Evolutionary conservation across 371 early-diverging fungal species (phyloP).

Genomic region (Mortierella sp.): DNA sequence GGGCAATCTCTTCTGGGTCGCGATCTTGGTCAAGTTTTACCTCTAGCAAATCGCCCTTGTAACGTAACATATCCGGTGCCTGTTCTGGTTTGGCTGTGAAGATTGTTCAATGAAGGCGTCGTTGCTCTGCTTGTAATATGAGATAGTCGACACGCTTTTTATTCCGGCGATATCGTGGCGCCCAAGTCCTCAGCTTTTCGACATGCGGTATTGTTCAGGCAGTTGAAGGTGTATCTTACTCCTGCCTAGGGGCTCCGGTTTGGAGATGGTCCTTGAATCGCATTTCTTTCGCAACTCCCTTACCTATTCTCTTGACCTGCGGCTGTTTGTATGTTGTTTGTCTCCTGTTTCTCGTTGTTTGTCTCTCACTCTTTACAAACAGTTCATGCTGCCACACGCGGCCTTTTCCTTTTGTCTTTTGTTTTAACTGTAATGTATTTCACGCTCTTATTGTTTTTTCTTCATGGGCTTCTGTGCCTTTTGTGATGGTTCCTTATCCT

Average conservation of each 20-base stretch:
- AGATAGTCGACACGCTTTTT: no score
- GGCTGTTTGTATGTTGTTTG: no score
- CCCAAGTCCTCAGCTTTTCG: constrained; percentile 97
- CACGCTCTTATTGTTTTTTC: background rate
- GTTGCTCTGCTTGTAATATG: no score
- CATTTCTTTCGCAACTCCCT: no score
- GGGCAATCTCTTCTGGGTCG: constrained; percentile 37
- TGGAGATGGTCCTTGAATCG: constrained; percentile 75
- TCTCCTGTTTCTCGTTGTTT: background rate
- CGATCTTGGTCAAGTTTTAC: constrained; percentile 35
- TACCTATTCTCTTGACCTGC: no score
- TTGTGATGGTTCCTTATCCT: no score
- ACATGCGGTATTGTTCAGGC: constrained; percentile 96
- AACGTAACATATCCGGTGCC: background rate
- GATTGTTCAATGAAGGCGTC: no score
- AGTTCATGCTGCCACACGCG: background rate
- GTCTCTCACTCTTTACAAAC: background rate
- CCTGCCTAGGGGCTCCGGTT: no score
- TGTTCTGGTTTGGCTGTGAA: no score
- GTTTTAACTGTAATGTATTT: background rate
- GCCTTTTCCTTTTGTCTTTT: background rate
- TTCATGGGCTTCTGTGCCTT: no score
- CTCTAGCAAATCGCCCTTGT: constrained; percentile 1
- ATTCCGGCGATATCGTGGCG: constrained; percentile 93
- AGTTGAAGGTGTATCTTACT: constrained; percentile 96